A percentile compares a stretch with the other conserved stretches of the same genome.
Conservation (phyloP, 495 filamentous ascomycete species). For the Immersiella caudata region DNA sequence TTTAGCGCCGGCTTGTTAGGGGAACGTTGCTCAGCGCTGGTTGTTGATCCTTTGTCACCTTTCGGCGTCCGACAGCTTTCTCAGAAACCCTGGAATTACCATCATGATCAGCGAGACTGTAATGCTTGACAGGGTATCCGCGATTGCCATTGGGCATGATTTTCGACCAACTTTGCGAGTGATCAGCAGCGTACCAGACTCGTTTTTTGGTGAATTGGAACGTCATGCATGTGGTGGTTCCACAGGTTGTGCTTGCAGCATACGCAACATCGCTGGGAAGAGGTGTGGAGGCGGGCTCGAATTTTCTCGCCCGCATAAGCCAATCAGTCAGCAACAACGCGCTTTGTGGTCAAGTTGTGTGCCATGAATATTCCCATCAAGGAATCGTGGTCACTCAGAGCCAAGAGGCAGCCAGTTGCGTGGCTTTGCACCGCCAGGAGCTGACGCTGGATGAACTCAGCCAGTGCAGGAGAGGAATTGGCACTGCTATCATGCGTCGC, state of each 20-base stretch:
- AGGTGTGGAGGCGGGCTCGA: background rate
- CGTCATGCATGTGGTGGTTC: background rate
- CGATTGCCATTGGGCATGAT: background rate
- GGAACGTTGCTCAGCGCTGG: background rate
- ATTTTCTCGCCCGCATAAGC: background rate
- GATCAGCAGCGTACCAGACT: background rate
- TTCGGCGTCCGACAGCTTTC: background rate
- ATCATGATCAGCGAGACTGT: background rate
- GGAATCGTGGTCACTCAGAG: background rate
- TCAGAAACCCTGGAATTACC: too few species aligned
- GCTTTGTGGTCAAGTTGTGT: background rate
- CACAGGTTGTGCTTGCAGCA: conserved; percentile 5
- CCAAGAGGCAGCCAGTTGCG: background rate
- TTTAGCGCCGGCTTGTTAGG: background rate
- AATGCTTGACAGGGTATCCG: background rate
- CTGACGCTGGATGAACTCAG: background rate
- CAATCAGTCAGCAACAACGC: conserved; percentile 8
- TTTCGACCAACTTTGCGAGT: background rate
- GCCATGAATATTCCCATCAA: background rate
- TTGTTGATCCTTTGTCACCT: too few species aligned
- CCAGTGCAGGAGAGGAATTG: too few species aligned
- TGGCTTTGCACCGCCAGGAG: background rate
- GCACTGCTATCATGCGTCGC: too few species aligned
- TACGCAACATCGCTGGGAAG: conserved; percentile 6
- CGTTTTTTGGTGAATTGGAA: background rate